Evolutionary conservation across 2,329 filamentous ascomycete genomes (phyloP), one percentile per base, ranked within the genome.

Genomic region (Venturiaceae sp.): DNA sequence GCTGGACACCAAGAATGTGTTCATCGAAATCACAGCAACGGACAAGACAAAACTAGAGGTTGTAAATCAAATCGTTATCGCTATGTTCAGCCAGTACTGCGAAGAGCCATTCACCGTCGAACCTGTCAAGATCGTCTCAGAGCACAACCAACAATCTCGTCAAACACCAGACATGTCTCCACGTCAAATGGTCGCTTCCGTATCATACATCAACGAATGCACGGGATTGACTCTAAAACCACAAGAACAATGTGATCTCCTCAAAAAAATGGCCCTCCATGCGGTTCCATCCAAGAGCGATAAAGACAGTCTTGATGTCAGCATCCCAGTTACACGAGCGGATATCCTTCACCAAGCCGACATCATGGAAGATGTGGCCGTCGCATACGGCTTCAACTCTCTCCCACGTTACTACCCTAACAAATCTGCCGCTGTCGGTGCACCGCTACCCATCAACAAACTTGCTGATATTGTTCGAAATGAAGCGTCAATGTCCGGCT

Each of bases 311-410:
- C 76, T 94, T 54, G 87, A 95, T 67, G 85, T 97, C 30, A 81
- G 86, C 36, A 83, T 97, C 26, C 94, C 94, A 8, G 84, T 92
- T 33, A 97, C 92, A 52, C 84, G 94, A 62, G 92, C 94, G 53
- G 94, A 99, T 72, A 87, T 99, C 44, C 84, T 99, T 33, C 94
- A 99, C 73, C 88, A 96, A 69, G 95, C 91, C 66, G 94, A 99
- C 71, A 89, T 99, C 65, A 99, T 99, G 92, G 94, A 99, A 76
- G 95, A 99, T 70, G 86, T 95, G 21, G 94, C 91, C 41, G 94
- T 99, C 63, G 91, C 90, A 57, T 96, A 97, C 72, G 94, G 95
- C 64, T 99, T 96, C 82, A 99, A 99, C 80, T 90, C 88, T 63
- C 85, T 99, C 19, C 92, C 92, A 1, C 86, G 91, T 56, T 85